These are phyloP conservation scores for Fusarium graminum DNA, from an alignment of 2,329 filamentous ascomycete species.

Conservation along the genomic window DNA sequence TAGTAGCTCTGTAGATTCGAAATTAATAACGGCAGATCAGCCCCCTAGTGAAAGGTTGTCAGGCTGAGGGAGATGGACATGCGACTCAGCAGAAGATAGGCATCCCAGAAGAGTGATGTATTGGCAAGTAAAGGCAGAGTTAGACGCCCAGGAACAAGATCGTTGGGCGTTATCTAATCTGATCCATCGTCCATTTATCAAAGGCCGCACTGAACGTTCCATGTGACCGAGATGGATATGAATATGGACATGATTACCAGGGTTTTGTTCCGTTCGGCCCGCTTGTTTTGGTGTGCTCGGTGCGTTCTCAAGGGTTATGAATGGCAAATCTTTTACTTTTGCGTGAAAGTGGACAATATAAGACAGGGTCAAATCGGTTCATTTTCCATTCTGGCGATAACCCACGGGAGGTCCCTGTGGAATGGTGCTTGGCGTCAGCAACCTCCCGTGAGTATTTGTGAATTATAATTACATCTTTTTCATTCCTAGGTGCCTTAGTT, in stretches of 20 bases:
- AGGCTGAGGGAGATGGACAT: not conserved
- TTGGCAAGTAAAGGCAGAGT: conserved; percentile 1
- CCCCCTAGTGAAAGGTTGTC: not conserved
- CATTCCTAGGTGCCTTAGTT: conserved; percentile 1
- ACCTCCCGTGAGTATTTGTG: conserved; percentile 32
- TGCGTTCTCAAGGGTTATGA: conserved; percentile 17
- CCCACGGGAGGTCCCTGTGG: conserved; percentile 5
- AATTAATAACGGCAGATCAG: conserved; percentile 13
- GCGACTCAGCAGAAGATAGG: not conserved
- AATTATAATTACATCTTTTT: conserved; percentile 12
- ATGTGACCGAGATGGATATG: conserved; percentile 24
- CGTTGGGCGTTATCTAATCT: conserved; percentile 47
- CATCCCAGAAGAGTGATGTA: not conserved
- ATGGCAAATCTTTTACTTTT: not conserved
- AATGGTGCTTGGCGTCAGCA: conserved; percentile 37
- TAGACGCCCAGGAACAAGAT: conserved; percentile 10
- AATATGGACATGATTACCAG: not conserved
- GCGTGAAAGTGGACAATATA: not conserved
- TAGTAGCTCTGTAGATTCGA: not conserved
- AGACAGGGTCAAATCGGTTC: conserved; percentile 6
- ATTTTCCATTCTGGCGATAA: conserved; percentile 19
- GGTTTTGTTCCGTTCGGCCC: conserved; percentile 27
- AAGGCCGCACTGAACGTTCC: conserved; percentile 7
- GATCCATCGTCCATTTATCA: conserved; percentile 42
- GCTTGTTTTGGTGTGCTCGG: conserved; percentile 11